Evolutionary conservation across 108 stramenopile species (phyloP).

Genomic region (Conticribra guillardii): DNA sequence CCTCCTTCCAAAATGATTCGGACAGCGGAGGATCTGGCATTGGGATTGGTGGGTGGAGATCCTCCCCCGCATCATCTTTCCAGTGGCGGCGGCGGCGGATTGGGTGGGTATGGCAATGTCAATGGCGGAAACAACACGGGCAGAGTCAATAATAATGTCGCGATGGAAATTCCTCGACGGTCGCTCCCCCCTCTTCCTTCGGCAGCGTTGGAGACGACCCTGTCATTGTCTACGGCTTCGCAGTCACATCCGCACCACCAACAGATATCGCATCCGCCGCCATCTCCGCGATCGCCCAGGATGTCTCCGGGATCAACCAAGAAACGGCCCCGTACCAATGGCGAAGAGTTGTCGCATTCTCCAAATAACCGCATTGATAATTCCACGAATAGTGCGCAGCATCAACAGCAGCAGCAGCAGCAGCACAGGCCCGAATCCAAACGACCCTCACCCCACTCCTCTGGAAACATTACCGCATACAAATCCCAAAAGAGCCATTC

Average conservation of each 20-base stretch:
- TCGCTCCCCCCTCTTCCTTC: conserved; percentile 1
- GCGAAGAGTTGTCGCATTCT: too few relatives aligned
- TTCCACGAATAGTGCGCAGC: too few relatives aligned
- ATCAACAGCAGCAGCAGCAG: too few relatives aligned
- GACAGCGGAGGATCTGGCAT: not conserved
- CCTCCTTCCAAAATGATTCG: not conserved
- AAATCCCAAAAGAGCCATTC: conserved; percentile 12
- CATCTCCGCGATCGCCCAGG: not conserved
- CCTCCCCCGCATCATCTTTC: not conserved
- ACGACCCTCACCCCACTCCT: conserved; percentile 21
- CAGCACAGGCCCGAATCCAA: not conserved
- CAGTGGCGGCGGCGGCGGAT: not conserved
- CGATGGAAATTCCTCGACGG: not conserved
- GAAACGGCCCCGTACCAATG: conserved; percentile 43
- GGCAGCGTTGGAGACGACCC: too few relatives aligned
- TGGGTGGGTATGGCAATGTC: too few relatives aligned
- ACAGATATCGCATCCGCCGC: not conserved
- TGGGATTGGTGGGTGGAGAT: not conserved
- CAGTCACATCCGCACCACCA: not conserved
- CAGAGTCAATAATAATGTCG: too few relatives aligned
- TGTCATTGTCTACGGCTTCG: too few relatives aligned
- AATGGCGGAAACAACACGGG: too few relatives aligned
- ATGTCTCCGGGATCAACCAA: conserved; percentile 12
- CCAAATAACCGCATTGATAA: too few relatives aligned
- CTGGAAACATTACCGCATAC: conserved; percentile 29